phyloP scores from a whole-genome alignment of 768 basidiomycete species.

The Rhodocollybia butyracea region DNA sequence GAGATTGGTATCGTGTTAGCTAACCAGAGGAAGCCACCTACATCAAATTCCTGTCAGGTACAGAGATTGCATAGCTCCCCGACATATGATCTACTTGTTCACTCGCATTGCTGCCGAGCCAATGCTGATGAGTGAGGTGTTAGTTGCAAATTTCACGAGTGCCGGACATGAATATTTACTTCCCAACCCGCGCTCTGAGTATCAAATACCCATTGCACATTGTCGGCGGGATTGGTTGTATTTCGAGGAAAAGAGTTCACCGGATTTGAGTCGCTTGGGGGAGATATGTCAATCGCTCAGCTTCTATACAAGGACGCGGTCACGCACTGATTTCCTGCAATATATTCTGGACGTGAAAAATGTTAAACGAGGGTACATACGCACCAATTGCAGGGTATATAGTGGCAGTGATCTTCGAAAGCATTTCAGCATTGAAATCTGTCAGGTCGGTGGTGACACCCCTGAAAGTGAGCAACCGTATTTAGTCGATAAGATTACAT shows the following conservation, averaged over 20 bases:
- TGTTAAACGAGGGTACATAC: conserved; percentile 5
- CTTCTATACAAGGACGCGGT: background rate
- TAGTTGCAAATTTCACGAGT: background rate
- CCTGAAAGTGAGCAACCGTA: background rate
- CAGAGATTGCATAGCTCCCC: conserved; percentile 31
- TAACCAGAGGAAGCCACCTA: conserved; percentile 6
- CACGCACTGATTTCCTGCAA: conserved; percentile 21
- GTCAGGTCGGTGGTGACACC: conserved; percentile 26
- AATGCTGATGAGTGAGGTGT: conserved; percentile 18
- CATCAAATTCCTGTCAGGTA: conserved; percentile 29
- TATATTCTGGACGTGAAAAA: background rate
- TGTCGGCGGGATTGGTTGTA: conserved; percentile 19
- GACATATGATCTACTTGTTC: conserved; percentile 24
- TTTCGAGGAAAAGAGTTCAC: conserved; percentile 38
- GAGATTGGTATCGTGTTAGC: background rate
- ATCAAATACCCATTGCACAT: conserved; percentile 33
- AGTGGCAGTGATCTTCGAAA: conserved; percentile 19
- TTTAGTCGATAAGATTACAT: background rate
- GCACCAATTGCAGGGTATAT: conserved; percentile 28
- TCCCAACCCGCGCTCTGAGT: conserved; percentile 21
- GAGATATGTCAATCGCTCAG: background rate
- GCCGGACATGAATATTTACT: too few relatives aligned
- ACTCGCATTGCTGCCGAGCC: conserved; percentile 26
- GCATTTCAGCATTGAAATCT: conserved; percentile 26
- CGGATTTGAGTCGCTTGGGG: conserved; percentile 35